Conservation (phyloP, 257 asterid genomes). For the Fraxinus pennsylvanica region DNA sequence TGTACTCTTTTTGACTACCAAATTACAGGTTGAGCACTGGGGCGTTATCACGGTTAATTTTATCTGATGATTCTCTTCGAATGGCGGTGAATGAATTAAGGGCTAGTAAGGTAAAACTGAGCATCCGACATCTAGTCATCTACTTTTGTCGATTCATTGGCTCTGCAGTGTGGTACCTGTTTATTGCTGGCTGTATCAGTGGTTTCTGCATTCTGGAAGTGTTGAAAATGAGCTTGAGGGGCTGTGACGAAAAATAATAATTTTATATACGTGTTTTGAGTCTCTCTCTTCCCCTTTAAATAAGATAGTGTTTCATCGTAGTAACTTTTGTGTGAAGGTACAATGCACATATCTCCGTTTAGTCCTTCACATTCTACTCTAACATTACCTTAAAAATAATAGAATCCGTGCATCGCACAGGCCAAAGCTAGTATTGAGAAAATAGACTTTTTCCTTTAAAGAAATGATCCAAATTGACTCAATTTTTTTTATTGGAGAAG, state of each 20-base stretch:
- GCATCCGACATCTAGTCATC: neutral
- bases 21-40: slow-evolving; percentile 85
- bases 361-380: too few species aligned
- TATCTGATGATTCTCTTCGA: slow-evolving; percentile 87
- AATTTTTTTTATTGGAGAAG: too few species aligned
- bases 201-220: neutral
- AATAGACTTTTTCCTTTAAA: too few species aligned
- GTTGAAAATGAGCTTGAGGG: neutral
- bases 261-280: neutral
- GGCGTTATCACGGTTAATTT: slow-evolving; percentile 79
- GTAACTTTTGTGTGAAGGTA: too few species aligned
- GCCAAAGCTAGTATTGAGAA: too few species aligned
- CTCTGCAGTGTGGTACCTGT: slow-evolving; percentile 2
- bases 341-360: too few species aligned
- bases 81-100: slow-evolving; percentile 83
- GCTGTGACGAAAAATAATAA: neutral
- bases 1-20: slow-evolving; percentile 17
- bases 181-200: neutral
- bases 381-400: too few species aligned
- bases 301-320: too few species aligned
- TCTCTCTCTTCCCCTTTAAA: too few species aligned
- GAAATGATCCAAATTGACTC: too few species aligned
- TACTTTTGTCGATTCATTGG: neutral
- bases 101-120: slow-evolving; percentile 59
- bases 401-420: too few species aligned